Evolutionary conservation across 139 green algal genomes (phyloP), one percentile per base, ranked within the genome.

Genomic region (Chlorella sp.): DNA sequence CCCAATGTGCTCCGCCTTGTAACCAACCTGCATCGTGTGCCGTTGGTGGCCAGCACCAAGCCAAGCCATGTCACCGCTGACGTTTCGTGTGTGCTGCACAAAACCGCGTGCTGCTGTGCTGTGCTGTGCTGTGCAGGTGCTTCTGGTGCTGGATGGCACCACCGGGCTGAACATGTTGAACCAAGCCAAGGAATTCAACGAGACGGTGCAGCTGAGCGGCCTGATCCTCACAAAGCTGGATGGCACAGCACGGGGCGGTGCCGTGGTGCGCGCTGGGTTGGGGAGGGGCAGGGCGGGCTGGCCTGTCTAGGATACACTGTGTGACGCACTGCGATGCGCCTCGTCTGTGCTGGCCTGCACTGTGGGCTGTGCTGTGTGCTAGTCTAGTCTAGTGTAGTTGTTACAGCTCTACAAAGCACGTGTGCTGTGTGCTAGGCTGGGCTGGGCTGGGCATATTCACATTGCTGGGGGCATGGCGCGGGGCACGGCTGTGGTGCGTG

Each of bases 181-280:
- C 82, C 95, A 97, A 89, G 97, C 97, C 26, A 91, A 92, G 53
- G 97, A 99, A 90, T 99, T 99, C 93, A 96, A 98, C 85, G 93
- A 98, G 48, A 89, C 89, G 2, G 96, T 99, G 7, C 90, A 91
- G 22, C 87, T 99, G 12, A 98, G 95, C 22, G 97, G 98, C 80
- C 93, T 99, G 77, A 96, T 99, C 53, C 93, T 99, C 28, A 99
- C 98, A 32, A 99, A 99, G 93, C 96, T 99, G 48, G 98, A 99
- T 89, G 98, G 98, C 75, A 98, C 96, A 11, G 95, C 97, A 1
- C 90, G 97, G 0, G 98, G 98, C 61, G 96, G 96, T 11, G 95
- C 95, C 36, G 95, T 98, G 66, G 91, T 94, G 36, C 64, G 64
- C 24, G 53, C 21, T 36, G 26, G 28, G 30, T 3, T 77, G 69